Evolutionary conservation across 352 stramenopile species (phyloP).

Genomic region (Phytophthora rubi): DNA sequence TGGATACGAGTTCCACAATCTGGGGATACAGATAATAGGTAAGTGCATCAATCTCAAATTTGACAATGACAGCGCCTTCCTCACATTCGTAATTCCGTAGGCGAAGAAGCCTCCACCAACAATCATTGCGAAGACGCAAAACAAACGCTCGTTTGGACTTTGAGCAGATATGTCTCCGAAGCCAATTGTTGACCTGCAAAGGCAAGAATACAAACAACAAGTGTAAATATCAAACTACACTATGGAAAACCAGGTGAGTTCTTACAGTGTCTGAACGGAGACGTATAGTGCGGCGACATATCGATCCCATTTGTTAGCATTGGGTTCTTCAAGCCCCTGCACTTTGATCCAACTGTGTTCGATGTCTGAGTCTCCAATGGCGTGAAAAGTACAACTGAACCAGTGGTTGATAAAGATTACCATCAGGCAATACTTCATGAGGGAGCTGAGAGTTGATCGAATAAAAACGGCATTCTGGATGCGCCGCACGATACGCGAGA

Average conservation of each 20-base stretch:
- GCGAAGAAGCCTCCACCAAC: conserved; percentile 72
- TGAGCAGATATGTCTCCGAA: conserved; percentile 59
- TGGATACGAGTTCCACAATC: conserved; percentile 80
- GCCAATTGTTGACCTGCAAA: conserved; percentile 58
- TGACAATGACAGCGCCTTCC: not conserved
- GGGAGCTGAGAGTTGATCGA: conserved; percentile 67
- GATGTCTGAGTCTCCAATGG: conserved; percentile 42
- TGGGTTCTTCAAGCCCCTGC: conserved; percentile 43
- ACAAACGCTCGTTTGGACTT: conserved; percentile 66
- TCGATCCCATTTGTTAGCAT: conserved; percentile 52
- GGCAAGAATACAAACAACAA: not conserved
- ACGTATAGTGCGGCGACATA: conserved; percentile 78
- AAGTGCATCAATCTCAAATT: not conserved
- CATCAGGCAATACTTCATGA: conserved; percentile 75
- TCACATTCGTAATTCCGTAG: conserved; percentile 84
- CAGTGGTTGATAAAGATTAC: conserved; percentile 77
- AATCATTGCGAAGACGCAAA: conserved; percentile 79
- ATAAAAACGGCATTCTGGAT: conserved; percentile 77
- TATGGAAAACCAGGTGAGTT: not conserved
- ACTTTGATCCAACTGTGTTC: conserved; percentile 53
- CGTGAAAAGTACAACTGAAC: conserved; percentile 74
- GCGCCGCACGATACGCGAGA: conserved; percentile 68
- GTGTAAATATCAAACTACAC: not conserved
- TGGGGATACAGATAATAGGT: conserved; percentile 13
- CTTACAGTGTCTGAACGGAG: conserved; percentile 76